Percentiles rank a stretch among this genome's conserved stretches.
Evolutionary conservation across 352 stramenopile genomes (phyloP).

Genomic region (Phytophthora pisi): DNA sequence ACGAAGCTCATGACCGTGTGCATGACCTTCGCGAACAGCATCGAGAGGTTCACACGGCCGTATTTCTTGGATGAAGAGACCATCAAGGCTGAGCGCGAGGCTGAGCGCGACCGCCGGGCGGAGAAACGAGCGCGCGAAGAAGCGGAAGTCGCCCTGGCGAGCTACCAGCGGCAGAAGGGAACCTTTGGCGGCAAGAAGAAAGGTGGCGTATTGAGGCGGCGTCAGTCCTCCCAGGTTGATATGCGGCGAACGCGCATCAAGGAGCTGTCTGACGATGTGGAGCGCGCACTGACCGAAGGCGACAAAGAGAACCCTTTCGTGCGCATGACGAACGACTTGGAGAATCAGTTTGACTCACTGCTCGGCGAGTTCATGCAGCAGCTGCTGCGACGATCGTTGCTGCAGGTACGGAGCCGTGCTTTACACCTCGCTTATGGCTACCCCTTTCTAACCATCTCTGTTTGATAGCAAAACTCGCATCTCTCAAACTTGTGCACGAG

Average conservation of each 20-base stretch:
- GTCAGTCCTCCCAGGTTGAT: slow-evolving; percentile 79
- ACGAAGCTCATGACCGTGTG: slow-evolving; percentile 98
- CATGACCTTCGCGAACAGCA: slow-evolving; percentile 94
- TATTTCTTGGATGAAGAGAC: slow-evolving; percentile 88
- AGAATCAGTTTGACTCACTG: slow-evolving; percentile 89
- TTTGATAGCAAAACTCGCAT: slow-evolving; percentile 64
- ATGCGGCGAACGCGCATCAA: slow-evolving; percentile 82
- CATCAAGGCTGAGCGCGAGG: slow-evolving; percentile 83
- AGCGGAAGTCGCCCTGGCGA: slow-evolving; percentile 74
- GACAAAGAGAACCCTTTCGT: slow-evolving; percentile 80
- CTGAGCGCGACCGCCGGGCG: slow-evolving; percentile 73
- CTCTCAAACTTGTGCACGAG: slow-evolving; percentile 69
- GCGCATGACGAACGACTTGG: slow-evolving; percentile 75
- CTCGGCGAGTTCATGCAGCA: slow-evolving; percentile 91
- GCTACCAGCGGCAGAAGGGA: slow-evolving; percentile 57
- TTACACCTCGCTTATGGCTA: not conserved
- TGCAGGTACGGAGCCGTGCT: slow-evolving; percentile 61
- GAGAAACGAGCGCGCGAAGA: slow-evolving; percentile 83
- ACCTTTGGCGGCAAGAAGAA: slow-evolving; percentile 61
- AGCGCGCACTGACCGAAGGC: slow-evolving; percentile 72
- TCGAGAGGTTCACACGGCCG: slow-evolving; percentile 89
- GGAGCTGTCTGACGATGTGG: slow-evolving; percentile 79
- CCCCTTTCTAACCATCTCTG: slow-evolving; percentile 1
- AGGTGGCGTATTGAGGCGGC: slow-evolving; percentile 52
- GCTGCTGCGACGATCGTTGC: slow-evolving; percentile 75